Conservation (phyloP, 345 rosid species). For the Ailanthus altissimus region DNA sequence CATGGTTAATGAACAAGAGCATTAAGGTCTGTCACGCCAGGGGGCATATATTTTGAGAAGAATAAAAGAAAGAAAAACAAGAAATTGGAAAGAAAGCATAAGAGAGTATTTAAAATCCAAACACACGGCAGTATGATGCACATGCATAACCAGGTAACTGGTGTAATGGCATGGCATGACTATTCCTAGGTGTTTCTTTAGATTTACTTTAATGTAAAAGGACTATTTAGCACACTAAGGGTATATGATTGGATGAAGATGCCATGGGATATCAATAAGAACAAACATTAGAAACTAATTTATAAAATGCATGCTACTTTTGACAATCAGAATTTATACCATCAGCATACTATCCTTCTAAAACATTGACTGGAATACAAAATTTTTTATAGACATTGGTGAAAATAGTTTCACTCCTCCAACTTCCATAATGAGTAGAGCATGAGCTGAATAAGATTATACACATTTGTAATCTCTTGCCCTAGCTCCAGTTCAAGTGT, state of each 20-base stretch:
- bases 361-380: no score
- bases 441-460: no score
- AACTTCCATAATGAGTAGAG: no score
- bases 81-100: not conserved
- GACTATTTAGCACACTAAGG: not conserved
- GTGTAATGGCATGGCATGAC: not conserved
- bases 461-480: no score
- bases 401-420: no score
- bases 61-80: not conserved
- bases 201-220: not conserved
- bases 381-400: no score
- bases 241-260: not conserved
- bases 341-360: not conserved
- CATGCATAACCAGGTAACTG: not conserved
- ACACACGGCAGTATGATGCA: not conserved
- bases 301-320: not conserved
- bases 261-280: not conserved
- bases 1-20: not conserved
- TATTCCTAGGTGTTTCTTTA: not conserved
- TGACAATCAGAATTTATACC: not conserved
- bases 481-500: no score
- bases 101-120: not conserved
- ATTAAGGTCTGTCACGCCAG: not conserved
- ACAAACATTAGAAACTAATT: not conserved
- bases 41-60: not conserved